Evolutionary conservation across 2,329 filamentous ascomycete species (phyloP).

Genomic region (Fusarium papillatum): DNA sequence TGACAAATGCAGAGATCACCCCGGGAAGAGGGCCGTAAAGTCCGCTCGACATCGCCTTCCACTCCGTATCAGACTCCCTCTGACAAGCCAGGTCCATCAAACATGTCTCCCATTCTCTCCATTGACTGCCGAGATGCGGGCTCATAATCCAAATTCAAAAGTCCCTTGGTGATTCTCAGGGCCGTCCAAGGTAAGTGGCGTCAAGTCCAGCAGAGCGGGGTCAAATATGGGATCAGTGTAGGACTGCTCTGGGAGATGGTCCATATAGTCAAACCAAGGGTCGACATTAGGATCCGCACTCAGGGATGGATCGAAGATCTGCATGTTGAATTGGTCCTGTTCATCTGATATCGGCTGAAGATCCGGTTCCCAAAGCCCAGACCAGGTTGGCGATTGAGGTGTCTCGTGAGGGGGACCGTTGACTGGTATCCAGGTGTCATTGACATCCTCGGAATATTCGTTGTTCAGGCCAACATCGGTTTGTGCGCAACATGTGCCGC

Average conservation of each 20-base stretch:
- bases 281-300: too few relatives aligned
- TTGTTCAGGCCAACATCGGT: not conserved
- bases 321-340: not conserved
- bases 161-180: not conserved
- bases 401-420: not conserved
- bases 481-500: not conserved
- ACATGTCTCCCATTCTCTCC: not conserved
- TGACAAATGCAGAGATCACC: not conserved
- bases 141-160: not conserved
- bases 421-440: not conserved
- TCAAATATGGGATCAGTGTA: not conserved
- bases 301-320: not conserved
- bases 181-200: not conserved
- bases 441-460: not conserved
- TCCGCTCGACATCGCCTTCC: not conserved
- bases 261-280: too few relatives aligned
- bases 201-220: not conserved
- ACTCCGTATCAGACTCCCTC: not conserved
- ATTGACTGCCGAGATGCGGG: not conserved
- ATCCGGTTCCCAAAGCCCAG: not conserved
- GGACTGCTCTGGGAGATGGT: not conserved
- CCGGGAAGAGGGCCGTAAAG: not conserved
- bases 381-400: not conserved
- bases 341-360: not conserved
- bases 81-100: not conserved